phyloP scores from a whole-genome alignment of 192 early-diverging fungal genomes.

The Coemansia sp. region DNA sequence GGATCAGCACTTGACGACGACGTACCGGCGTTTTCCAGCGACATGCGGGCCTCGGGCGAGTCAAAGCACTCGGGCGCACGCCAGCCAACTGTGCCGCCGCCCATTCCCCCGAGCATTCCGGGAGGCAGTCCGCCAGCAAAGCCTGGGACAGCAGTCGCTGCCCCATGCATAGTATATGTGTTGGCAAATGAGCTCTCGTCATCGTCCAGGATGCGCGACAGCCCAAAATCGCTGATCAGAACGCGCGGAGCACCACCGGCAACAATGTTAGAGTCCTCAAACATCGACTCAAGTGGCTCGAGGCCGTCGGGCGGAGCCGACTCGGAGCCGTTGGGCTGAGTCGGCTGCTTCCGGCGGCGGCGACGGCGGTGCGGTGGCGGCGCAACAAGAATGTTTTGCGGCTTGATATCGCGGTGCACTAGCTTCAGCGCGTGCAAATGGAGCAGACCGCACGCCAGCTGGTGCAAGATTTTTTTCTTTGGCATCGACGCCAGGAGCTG shows the following conservation, averaged over 20 bases:
- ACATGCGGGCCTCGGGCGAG: slow-evolving; percentile 38
- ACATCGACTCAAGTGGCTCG: slow-evolving; percentile 8
- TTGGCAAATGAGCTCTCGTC: slow-evolving; percentile 94
- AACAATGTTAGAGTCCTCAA: slow-evolving; percentile 31
- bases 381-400: slow-evolving; percentile 88
- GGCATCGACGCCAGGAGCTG: slow-evolving; percentile 56
- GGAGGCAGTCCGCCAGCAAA: slow-evolving; percentile 16
- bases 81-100: slow-evolving; percentile 94
- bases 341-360: slow-evolving; percentile 11
- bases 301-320: slow-evolving; percentile 1
- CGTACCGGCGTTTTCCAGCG: background rate
- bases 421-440: slow-evolving; percentile 93
- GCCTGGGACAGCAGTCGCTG: background rate
- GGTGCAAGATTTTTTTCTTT: slow-evolving; percentile 67
- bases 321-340: slow-evolving; percentile 4
- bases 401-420: slow-evolving; percentile 98
- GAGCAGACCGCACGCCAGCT: slow-evolving; percentile 82
- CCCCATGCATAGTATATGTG: slow-evolving; percentile 68
- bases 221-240: slow-evolving; percentile 95
- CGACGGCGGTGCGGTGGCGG: slow-evolving; percentile 57
- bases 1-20: background rate
- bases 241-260: slow-evolving; percentile 59
- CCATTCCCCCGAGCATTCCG: slow-evolving; percentile 50
- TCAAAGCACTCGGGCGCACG: slow-evolving; percentile 87
- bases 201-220: slow-evolving; percentile 90